Evolutionary conservation across 2,329 filamentous ascomycete species (phyloP).

Genomic region (Diplodia intermedia): DNA sequence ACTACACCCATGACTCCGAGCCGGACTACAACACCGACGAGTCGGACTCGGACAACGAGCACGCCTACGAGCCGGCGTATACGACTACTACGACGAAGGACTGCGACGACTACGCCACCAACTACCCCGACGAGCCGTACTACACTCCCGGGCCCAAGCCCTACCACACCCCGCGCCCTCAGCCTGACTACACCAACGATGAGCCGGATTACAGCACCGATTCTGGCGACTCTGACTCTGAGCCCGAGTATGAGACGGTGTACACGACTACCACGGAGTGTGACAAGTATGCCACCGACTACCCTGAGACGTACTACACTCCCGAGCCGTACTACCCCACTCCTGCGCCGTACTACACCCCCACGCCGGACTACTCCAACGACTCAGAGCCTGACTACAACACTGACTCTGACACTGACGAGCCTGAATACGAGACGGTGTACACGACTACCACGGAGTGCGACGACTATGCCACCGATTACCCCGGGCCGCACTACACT

Average conservation of each 20-base stretch:
- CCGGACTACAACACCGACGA: too few relatives aligned
- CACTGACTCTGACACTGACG: neutral
- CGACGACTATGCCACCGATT: neutral
- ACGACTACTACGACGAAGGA: neutral
- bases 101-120: neutral
- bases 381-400: neutral
- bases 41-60: neutral
- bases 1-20: too few relatives aligned
- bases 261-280: neutral
- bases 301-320: too few relatives aligned
- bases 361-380: neutral
- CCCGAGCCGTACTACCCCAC: neutral
- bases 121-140: neutral
- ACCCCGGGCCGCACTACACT: too few relatives aligned
- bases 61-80: neutral
- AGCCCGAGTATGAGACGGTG: neutral
- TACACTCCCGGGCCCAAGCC: neutral
- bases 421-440: neutral
- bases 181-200: neutral
- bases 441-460: too few relatives aligned
- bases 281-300: neutral
- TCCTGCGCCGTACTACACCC: neutral
- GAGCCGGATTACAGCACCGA: neutral
- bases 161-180: neutral
- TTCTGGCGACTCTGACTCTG: neutral